These are phyloP conservation scores for Diplocarpon rosae DNA, from an alignment of 2,329 filamentous ascomycete species.

Conservation along the genomic window DNA sequence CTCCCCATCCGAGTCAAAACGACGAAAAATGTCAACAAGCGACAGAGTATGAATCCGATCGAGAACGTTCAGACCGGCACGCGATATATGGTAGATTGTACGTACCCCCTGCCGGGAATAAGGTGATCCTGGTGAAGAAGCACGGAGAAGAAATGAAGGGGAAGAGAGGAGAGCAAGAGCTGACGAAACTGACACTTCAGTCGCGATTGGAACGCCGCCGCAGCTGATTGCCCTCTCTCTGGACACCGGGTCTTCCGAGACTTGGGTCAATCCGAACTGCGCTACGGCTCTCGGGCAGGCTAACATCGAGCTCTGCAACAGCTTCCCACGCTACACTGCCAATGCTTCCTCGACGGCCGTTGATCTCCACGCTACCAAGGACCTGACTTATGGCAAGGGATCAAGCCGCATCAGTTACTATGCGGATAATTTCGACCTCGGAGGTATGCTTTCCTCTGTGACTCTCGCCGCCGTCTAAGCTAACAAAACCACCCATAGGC, in stretches of 20 bases:
- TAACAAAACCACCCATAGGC: not conserved
- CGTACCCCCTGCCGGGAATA: too few species aligned
- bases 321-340: slow-evolving; percentile 3
- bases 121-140: not conserved
- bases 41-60: slow-evolving; percentile 2
- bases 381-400: slow-evolving; percentile 7
- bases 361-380: not conserved
- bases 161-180: not conserved
- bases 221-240: slow-evolving; percentile 4
- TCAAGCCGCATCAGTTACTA: slow-evolving; percentile 2
- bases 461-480: not conserved
- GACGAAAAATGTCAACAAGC: not conserved
- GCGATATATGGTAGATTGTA: slow-evolving; percentile 9
- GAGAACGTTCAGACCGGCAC: slow-evolving; percentile 8
- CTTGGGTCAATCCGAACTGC: slow-evolving; percentile 10
- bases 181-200: not conserved
- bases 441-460: not conserved
- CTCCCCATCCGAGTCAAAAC: slow-evolving; percentile 3
- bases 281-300: not conserved
- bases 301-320: slow-evolving; percentile 3
- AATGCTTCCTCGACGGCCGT: slow-evolving; percentile 2
- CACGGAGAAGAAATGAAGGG: not conserved
- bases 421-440: slow-evolving; percentile 4
- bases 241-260: slow-evolving; percentile 10
- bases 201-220: slow-evolving; percentile 7